These are phyloP conservation scores for Penicillium sp. DNA, from an alignment of 2,329 filamentous ascomycete genomes.

Conservation along the genomic window DNA sequence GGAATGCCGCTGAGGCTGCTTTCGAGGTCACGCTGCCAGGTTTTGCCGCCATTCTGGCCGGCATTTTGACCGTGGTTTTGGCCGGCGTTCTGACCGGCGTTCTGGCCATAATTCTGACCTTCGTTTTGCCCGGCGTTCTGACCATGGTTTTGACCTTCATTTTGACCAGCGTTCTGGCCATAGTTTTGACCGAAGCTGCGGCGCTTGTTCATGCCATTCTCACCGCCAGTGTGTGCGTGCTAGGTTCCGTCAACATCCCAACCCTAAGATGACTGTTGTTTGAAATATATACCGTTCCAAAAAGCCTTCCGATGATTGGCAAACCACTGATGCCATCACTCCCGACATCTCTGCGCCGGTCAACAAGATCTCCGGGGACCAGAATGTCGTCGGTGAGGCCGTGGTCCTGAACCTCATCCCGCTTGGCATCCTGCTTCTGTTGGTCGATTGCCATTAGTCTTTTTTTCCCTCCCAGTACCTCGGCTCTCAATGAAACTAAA, in stretches of 20 bases:
- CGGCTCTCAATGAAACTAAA: neutral
- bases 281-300: conserved; percentile 1
- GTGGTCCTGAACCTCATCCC: neutral
- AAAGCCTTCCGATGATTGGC: conserved; percentile 5
- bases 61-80: conserved; percentile 8
- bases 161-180: conserved; percentile 11
- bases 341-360: neutral
- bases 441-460: neutral
- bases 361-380: neutral
- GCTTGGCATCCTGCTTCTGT: conserved; percentile 2
- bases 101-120: neutral
- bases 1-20: conserved; percentile 12
- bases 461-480: accelerated
- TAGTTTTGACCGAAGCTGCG: conserved; percentile 6
- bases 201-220: conserved; percentile 4
- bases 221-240: conserved; percentile 7
- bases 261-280: neutral
- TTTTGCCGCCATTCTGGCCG: conserved; percentile 5
- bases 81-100: neutral
- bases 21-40: neutral
- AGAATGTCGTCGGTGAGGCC: conserved; percentile 10
- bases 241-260: neutral
- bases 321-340: neutral
- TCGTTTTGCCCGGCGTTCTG: conserved; percentile 1
- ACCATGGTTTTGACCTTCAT: conserved; percentile 1